These are phyloP conservation scores for Lepidium africanum DNA, from an alignment of 345 rosid genomes.

Conservation along the genomic window DNA sequence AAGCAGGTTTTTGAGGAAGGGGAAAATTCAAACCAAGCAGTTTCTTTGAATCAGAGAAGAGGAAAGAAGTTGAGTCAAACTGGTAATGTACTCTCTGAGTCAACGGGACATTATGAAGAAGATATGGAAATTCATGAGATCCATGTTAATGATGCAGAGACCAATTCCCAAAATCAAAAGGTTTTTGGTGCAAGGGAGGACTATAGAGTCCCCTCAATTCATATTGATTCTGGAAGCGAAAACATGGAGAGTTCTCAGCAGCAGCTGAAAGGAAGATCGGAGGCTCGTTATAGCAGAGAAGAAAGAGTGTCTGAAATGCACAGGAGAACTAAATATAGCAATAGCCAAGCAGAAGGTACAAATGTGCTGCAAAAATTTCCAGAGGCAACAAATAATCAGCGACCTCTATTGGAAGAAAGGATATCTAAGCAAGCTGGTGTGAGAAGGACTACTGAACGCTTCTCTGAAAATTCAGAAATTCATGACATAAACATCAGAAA, in stretches of 20 bases:
- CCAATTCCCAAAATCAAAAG: slow-evolving; percentile 34
- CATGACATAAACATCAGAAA: slow-evolving; percentile 27
- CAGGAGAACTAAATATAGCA: slow-evolving; percentile 36
- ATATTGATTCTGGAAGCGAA: slow-evolving; percentile 17
- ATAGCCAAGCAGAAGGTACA: slow-evolving; percentile 34
- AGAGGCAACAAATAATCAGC: slow-evolving; percentile 25
- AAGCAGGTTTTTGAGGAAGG: slow-evolving; percentile 30
- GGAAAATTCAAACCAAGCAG: slow-evolving; percentile 27
- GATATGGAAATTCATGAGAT: slow-evolving; percentile 32
- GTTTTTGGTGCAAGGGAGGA: slow-evolving; percentile 33
- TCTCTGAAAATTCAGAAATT: slow-evolving; percentile 29
- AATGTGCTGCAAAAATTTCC: slow-evolving; percentile 26
- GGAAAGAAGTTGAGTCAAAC: slow-evolving; percentile 30
- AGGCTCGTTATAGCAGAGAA: slow-evolving; percentile 25
- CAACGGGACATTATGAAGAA: slow-evolving; percentile 35
- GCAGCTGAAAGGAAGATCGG: slow-evolving; percentile 28
- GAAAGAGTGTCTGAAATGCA: slow-evolving; percentile 37
- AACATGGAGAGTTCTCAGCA: slow-evolving; percentile 23
- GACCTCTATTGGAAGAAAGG: slow-evolving; percentile 28
- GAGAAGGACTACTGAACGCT: slow-evolving; percentile 31
- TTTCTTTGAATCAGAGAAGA: slow-evolving; percentile 32
- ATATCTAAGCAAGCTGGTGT: slow-evolving; percentile 28
- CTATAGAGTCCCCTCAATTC: slow-evolving; percentile 15
- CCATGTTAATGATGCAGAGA: slow-evolving; percentile 33
- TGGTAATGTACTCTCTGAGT: slow-evolving; percentile 29